Conservation (phyloP, 768 basidiomycete genomes). For the Leccinum olivaceopallidum region DNA sequence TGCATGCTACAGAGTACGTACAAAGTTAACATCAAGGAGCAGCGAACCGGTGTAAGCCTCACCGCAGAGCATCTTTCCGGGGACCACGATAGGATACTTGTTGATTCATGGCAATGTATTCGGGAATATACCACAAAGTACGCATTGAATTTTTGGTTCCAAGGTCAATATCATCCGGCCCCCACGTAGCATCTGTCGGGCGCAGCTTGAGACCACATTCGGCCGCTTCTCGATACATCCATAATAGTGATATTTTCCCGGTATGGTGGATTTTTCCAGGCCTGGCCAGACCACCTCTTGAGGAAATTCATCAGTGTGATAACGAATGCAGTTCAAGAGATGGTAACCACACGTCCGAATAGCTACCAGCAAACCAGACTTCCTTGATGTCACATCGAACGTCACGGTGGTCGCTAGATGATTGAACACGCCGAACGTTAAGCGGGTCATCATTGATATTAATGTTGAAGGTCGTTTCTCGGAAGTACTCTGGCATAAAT, state of each 20-base stretch:
- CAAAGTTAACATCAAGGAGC: not conserved
- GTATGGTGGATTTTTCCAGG: not conserved
- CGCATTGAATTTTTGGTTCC: too few species aligned
- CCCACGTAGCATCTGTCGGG: constrained; percentile 7
- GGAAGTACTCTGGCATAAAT: not conserved
- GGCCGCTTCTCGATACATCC: not conserved
- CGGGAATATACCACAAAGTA: too few species aligned
- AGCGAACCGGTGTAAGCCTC: too few species aligned
- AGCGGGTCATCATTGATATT: too few species aligned
- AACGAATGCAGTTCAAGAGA: too few species aligned
- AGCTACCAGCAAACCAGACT: not conserved
- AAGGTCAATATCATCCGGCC: too few species aligned
- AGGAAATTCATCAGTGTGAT: not conserved
- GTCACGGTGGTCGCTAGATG: not conserved
- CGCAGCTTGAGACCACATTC: constrained; percentile 8
- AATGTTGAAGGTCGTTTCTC: not conserved
- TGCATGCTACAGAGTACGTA: constrained; percentile 3
- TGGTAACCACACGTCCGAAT: constrained; percentile 25
- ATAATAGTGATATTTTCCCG: not conserved
- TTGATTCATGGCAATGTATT: too few species aligned
- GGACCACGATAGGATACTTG: too few species aligned
- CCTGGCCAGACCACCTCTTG: constrained; percentile 9
- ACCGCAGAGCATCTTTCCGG: too few species aligned
- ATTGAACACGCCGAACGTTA: not conserved
- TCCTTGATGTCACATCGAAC: not conserved